These are phyloP conservation scores for Schizosaccharomyces cryophilus DNA, from an alignment of 805 yeast species.

Conservation along the genomic window DNA sequence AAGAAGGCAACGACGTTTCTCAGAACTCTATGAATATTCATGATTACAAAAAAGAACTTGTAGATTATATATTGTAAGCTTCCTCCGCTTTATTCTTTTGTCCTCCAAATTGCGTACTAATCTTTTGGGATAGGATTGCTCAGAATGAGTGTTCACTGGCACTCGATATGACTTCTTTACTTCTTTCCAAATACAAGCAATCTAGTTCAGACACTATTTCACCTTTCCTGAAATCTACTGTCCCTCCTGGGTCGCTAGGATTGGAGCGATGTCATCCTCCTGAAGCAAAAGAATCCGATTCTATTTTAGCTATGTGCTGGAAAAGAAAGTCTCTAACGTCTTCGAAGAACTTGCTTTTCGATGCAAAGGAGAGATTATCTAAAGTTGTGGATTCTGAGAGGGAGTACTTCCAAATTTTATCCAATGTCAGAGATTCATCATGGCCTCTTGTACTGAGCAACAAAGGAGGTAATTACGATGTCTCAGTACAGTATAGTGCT, in stretches of 20 bases:
- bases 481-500: background rate
- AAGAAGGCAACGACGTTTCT: background rate
- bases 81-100: background rate
- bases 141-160: slow-evolving; percentile 2
- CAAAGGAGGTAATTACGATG: background rate
- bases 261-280: background rate
- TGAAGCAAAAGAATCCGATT: background rate
- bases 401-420: background rate
- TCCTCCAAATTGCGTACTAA: background rate
- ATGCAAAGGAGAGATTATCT: background rate
- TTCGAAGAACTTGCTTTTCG: background rate
- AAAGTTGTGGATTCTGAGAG: background rate
- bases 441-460: background rate
- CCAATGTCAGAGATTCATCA: background rate
- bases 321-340: background rate
- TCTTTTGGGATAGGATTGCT: background rate
- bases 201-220: background rate
- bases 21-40: background rate
- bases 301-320: background rate
- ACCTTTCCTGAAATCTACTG: background rate
- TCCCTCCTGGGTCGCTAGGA: background rate
- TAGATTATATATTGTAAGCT: background rate
- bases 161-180: background rate
- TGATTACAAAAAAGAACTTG: background rate
- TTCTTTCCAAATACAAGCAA: background rate